A percentile compares a stretch with the other conserved stretches of the same genome.
These are phyloP conservation scores for Dothideomycetes sp. DNA, from an alignment of 2,329 filamentous ascomycete species.

Conservation along the genomic window DNA sequence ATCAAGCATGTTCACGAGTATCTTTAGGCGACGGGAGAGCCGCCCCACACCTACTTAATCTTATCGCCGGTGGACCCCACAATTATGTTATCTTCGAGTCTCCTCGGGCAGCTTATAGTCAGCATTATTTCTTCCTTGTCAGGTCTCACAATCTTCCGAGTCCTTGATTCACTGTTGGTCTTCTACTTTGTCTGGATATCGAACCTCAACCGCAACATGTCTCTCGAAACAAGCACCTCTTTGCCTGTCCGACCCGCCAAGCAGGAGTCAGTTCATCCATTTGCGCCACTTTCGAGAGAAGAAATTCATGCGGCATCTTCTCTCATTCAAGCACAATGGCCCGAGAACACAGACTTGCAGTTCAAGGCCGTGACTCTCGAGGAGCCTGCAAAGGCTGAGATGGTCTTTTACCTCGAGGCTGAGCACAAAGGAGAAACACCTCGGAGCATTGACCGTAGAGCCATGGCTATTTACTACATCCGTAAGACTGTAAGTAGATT, in stretches of 20 bases:
- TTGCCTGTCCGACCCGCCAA: conserved; percentile 21
- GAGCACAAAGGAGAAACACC: conserved; percentile 42
- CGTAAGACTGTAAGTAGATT: conserved; percentile 46
- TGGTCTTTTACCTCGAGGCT: conserved; percentile 16
- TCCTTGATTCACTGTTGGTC: too few species aligned
- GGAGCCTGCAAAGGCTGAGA: conserved; percentile 16
- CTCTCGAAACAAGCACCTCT: conserved; percentile 9
- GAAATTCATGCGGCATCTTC: conserved; percentile 47
- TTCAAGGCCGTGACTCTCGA: conserved; percentile 55
- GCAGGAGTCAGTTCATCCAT: conserved; percentile 39
- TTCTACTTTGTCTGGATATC: too few species aligned
- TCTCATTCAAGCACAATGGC: conserved; percentile 47
- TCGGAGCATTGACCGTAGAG: conserved; percentile 46
- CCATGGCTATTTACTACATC: conserved; percentile 50
- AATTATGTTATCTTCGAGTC: too few species aligned
- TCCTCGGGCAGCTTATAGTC: too few species aligned
- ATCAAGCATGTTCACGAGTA: too few species aligned
- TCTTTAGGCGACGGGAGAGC: too few species aligned
- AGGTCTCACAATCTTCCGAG: too few species aligned
- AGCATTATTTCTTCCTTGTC: too few species aligned
- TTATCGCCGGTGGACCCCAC: too few species aligned
- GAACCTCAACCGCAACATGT: too few species aligned
- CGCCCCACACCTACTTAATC: too few species aligned
- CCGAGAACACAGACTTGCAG: conserved; percentile 45
- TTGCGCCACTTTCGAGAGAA: conserved; percentile 48